Evolutionary conservation across 371 early-diverging fungal genomes (phyloP), one percentile per base, ranked within the genome.

Genomic region (Racocetra persica): DNA sequence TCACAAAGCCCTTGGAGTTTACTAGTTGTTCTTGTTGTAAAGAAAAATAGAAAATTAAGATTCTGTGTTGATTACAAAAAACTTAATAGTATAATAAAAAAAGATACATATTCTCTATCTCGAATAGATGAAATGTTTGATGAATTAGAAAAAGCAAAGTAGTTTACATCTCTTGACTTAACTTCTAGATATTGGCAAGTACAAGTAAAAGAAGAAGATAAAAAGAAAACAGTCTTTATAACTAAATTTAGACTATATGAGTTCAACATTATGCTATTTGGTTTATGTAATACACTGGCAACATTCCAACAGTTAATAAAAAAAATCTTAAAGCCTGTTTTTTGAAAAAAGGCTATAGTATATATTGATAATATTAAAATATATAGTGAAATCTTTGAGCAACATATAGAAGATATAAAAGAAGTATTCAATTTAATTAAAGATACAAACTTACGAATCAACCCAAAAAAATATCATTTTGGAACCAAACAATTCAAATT

Each of bases 231-330:
- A n/a, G n/a, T n/a, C n/a, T n/a, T n/a, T n/a, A n/a, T n/a, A n/a
- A n/a, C n/a, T n/a, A n/a, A n/a, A n/a, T n/a, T n/a, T n/a, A n/a
- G n/a, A n/a, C 24, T 71, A 41, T 71, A 49, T 22, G 51, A 71
- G 22, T 71, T 45, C 16, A 71, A 71, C 18, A 20, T 28, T 2
- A 66, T 66, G 41, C 66, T 18, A 2, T 45, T 45, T 45, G 45
- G 45, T 0, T 7, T 10, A 0, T 45, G 45, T 10, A 45, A 45
- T 45, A 7, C 36, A 0, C 71, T 24, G 0, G 41, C 71, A 0
- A 85, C 84, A 0, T 83, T 86, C 49, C 86, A 85, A 71, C 79
- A 83, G 20, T 16, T 84, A 8, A 83, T 87, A 84, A 84, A 89
- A 69, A 20, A 54, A 38, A 80, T 87, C 8, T 82, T 88, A 22